Base-by-base conservation (phyloP, 2,329 filamentous ascomycete species). In the Claviceps capensis region DNA sequence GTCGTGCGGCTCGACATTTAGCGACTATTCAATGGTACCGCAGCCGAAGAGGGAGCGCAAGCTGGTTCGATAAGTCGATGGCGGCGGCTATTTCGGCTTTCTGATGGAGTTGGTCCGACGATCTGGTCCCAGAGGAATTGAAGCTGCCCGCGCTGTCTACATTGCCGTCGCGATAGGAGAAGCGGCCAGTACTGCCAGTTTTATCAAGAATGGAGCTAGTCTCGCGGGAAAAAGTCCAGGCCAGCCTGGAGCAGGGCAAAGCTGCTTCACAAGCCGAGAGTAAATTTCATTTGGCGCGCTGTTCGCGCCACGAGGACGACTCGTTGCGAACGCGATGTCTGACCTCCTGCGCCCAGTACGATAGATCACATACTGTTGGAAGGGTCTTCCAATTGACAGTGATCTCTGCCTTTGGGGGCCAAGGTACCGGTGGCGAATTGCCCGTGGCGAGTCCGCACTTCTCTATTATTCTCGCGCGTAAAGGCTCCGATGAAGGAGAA, bases 31-130 rank as follows among this genome's bases (percentile, higher is more conserved):
- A 30, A 63, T 62, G 30, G 60, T 59, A 52, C 65, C 64, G 19
- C 70, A 68, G 59, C 63, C 63, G 14, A 81, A 76, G 63, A 49
- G 23, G 22, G 47, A 49, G 38, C 72, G 79, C 42, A 71, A 71
- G 14, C 69, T 85, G 51, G 69, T 72, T 58, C 73, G 80, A 49
- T 78, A 83, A 57, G 68, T 77, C 53, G 85, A 88, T 65, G 86
- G 83, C 63, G 82, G 81, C 49, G 76, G 88, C 3, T 88, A 76
- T 67, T 74, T 88, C 69, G 79, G 75, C 4, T 84, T 79, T 23
- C 23, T 23, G 6, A 23, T 5, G 5, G 23, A 23, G 23, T 7
- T 23, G 23, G 36, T 67, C 71, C 11, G 74, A 73, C 23, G 70
- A 72, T 30, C 51, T 62, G 23, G 52, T 34, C 17, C n/a, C 65